Conservation (phyloP, 139 green algal genomes). For the Picochlorum sp. region DNA sequence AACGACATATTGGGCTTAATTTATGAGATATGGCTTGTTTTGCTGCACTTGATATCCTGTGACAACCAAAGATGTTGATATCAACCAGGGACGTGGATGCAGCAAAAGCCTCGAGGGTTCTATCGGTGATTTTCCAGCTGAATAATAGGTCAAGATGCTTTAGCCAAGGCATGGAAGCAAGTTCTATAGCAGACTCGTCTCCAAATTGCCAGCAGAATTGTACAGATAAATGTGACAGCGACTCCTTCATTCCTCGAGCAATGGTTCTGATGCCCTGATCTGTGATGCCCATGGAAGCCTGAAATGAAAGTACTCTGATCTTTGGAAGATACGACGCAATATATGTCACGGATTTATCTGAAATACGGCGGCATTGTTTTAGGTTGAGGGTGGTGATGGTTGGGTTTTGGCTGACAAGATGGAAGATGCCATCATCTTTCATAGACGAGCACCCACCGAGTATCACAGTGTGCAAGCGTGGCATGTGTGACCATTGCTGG, state of each 20-base stretch:
- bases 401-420: conserved; percentile 4
- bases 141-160: conserved; percentile 18
- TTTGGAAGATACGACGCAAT: conserved; percentile 5
- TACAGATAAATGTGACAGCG: conserved; percentile 32
- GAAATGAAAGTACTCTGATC: neutral
- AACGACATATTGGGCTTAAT: conserved; percentile 11
- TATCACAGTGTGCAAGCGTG: conserved; percentile 18
- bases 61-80: conserved; percentile 19
- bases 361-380: conserved; percentile 34
- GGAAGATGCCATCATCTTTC: conserved; percentile 26
- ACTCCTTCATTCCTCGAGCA: conserved; percentile 9
- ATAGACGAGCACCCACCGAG: conserved; percentile 23
- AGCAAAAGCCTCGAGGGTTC: conserved; percentile 6
- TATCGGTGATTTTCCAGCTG: conserved; percentile 36
- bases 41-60: conserved; percentile 15
- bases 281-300: conserved; percentile 31
- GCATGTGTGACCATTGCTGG: neutral
- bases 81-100: conserved; percentile 18
- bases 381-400: conserved; percentile 25
- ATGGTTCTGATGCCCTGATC: conserved; percentile 24
- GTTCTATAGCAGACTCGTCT: conserved; percentile 11
- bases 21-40: conserved; percentile 21
- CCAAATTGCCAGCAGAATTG: conserved; percentile 38
- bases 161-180: conserved; percentile 13
- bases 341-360: conserved; percentile 22